Evolutionary conservation across 192 early-diverging fungal species (phyloP).

Genomic region (Podila epigama): DNA sequence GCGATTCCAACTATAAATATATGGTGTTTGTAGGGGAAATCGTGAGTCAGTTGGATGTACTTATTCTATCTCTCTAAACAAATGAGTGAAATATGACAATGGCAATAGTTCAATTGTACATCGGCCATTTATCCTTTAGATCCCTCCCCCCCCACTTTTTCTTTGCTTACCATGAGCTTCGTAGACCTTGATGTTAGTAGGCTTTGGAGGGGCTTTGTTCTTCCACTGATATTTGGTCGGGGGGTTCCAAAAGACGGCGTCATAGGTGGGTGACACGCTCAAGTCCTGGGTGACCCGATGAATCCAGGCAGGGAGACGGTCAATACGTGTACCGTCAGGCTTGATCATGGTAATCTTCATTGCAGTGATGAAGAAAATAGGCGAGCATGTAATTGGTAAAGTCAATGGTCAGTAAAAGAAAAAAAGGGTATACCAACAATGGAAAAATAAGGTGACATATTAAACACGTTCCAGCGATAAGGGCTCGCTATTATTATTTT

Average conservation of each 20-base stretch:
- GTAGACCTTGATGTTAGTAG: constrained; percentile 80
- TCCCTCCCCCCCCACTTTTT: neutral
- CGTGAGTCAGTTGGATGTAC: neutral
- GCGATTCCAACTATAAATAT: constrained; percentile 89
- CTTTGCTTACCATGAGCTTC: constrained; percentile 83
- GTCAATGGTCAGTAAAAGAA: no score
- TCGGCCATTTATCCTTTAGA: no score
- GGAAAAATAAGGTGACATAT: neutral
- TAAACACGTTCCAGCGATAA: neutral
- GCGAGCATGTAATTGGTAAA: no score
- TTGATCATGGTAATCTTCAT: constrained; percentile 74
- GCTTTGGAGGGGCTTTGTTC: constrained; percentile 72
- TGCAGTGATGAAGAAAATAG: neutral
- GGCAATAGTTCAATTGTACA: no score
- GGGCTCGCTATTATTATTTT: no score
- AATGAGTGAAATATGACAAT: no score
- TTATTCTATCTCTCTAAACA: no score
- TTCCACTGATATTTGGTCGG: constrained; percentile 79
- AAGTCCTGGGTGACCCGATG: constrained; percentile 86
- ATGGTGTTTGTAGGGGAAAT: neutral
- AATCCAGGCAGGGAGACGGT: constrained; percentile 91
- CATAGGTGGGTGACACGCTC: constrained; percentile 78
- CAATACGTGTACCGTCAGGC: constrained; percentile 74
- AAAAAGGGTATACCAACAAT: no score
- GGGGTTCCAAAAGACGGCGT: constrained; percentile 96